phyloP scores from a whole-genome alignment of 2,329 filamentous ascomycete genomes.

The Diatrype stigma region DNA sequence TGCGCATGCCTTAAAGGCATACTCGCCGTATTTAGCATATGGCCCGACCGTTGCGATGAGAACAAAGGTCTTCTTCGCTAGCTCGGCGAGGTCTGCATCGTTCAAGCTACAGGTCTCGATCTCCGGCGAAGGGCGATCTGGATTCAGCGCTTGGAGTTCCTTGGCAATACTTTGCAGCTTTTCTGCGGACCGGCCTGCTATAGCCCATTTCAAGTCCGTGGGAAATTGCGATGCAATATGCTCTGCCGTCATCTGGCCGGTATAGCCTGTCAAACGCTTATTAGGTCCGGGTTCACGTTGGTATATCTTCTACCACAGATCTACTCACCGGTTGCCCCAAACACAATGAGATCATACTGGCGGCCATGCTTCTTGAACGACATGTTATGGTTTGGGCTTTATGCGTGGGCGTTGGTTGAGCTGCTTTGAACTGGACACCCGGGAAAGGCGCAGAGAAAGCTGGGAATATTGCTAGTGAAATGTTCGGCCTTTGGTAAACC shows the following conservation, averaged over 20 bases:
- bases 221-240: constrained; percentile 26
- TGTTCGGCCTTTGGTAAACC: no score
- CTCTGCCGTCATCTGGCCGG: constrained; percentile 27
- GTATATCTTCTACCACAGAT: not conserved
- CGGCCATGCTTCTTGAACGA: constrained; percentile 45
- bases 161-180: constrained; percentile 65
- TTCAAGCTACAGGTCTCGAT: constrained; percentile 51
- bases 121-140: constrained; percentile 53
- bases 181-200: constrained; percentile 28
- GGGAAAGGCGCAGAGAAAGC: not conserved
- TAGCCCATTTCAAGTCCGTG: constrained; percentile 27
- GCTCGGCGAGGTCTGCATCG: constrained; percentile 38
- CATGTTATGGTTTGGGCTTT: constrained; percentile 32
- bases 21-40: constrained; percentile 53
- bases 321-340: constrained; percentile 52
- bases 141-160: constrained; percentile 62
- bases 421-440: no score
- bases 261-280: constrained; percentile 21
- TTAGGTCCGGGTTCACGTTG: constrained; percentile 1
- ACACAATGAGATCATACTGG: constrained; percentile 54
- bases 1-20: constrained; percentile 58
- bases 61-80: constrained; percentile 53
- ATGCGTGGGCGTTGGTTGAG: not conserved
- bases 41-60: constrained; percentile 59
- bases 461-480: no score